Percentiles rank a stretch among this genome's conserved stretches.
phyloP scores from a whole-genome alignment of 2,329 filamentous ascomycete species.

The Calonectria montana region DNA sequence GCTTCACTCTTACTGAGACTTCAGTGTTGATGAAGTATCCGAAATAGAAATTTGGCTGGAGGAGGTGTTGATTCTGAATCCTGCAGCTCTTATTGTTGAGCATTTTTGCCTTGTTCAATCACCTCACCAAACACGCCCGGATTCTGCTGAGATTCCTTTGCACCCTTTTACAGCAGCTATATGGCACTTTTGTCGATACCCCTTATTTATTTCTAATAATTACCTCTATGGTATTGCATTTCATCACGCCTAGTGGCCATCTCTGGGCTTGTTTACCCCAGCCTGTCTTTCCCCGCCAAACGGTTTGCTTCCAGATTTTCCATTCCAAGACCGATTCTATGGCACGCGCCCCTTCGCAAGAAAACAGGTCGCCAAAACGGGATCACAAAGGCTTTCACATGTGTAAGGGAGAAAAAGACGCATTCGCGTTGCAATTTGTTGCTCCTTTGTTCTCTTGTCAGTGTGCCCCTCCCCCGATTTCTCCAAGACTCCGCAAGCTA shows the following conservation, averaged over 20 bases:
- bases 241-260: background rate
- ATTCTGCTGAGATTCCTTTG: too few species aligned
- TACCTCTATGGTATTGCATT: too few species aligned
- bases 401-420: background rate
- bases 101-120: too few species aligned
- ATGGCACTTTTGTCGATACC: background rate
- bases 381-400: too few species aligned
- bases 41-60: too few species aligned
- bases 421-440: background rate
- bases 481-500: background rate
- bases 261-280: background rate
- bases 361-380: background rate
- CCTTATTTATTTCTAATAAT: too few species aligned
- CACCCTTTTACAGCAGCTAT: too few species aligned
- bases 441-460: background rate
- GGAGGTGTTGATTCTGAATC: too few species aligned
- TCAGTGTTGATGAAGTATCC: too few species aligned
- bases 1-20: too few species aligned
- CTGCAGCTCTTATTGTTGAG: too few species aligned
- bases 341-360: background rate
- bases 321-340: background rate
- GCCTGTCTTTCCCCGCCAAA: background rate
- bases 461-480: background rate
- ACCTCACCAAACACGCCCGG: too few species aligned
- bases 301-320: background rate